Conservation (phyloP, 2,329 filamentous ascomycete species). For the Colletotrichum horii region DNA sequence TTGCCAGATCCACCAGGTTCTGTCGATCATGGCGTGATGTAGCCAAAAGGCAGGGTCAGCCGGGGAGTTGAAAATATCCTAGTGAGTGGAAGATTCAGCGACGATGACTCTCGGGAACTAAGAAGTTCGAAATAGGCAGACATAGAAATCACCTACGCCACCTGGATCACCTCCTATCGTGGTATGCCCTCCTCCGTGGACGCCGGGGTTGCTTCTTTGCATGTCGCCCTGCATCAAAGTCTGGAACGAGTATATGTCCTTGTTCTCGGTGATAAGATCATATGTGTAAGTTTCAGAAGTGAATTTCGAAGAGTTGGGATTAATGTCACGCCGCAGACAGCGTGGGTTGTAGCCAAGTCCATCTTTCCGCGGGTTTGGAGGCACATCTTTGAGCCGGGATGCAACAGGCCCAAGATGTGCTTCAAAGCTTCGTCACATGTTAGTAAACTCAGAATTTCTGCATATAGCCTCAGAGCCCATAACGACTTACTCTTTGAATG, state of each 20-base stretch:
- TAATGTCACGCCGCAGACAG: constrained; percentile 48
- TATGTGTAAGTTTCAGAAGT: constrained; percentile 15
- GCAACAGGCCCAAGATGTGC: constrained; percentile 39
- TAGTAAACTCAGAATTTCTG: constrained; percentile 22
- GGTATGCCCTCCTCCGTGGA: constrained; percentile 44
- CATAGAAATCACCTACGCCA: not conserved
- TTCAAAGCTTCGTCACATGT: constrained; percentile 36
- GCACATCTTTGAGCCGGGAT: constrained; percentile 29
- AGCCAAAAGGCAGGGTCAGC: constrained; percentile 32
- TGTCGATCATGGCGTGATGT: constrained; percentile 30
- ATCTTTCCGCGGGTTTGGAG: constrained; percentile 33
- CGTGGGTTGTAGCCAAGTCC: constrained; percentile 48
- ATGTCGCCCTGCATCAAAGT: constrained; percentile 37
- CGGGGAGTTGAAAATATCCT: constrained; percentile 34
- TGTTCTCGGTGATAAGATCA: constrained; percentile 32
- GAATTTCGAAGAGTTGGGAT: constrained; percentile 31
- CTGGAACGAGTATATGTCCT: constrained; percentile 37
- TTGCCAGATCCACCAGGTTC: constrained; percentile 31
- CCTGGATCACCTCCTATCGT: constrained; percentile 41
- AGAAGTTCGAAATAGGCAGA: not conserved
- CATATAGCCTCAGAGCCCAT: rapidly evolving
- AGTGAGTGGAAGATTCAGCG: not conserved
- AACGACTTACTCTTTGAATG: constrained; percentile 48
- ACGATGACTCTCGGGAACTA: not conserved
- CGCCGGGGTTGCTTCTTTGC: constrained; percentile 25